Conservation (phyloP, 352 stramenopile genomes). For the Pythium folliculosum region DNA sequence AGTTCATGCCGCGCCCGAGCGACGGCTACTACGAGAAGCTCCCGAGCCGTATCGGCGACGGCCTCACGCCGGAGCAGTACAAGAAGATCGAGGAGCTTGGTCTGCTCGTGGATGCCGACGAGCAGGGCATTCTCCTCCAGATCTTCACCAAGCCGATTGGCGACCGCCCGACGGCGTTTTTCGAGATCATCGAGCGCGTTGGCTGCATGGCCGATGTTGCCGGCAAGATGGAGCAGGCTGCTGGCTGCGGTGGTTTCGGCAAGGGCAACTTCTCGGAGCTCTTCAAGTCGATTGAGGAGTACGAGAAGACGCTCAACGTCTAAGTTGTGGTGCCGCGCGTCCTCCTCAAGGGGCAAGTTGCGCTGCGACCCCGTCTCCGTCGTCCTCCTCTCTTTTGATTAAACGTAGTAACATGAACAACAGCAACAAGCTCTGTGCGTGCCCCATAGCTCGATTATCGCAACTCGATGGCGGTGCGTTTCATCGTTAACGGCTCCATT, state of each 20-base stretch:
- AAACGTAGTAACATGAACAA: slow-evolving; percentile 6
- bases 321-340: slow-evolving; percentile 30
- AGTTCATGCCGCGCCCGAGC: slow-evolving; percentile 87
- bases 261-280: slow-evolving; percentile 93
- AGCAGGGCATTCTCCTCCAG: slow-evolving; percentile 92
- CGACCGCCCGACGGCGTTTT: slow-evolving; percentile 88
- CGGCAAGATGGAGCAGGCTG: slow-evolving; percentile 74
- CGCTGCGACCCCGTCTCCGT: background rate
- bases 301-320: slow-evolving; percentile 83
- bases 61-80: slow-evolving; percentile 87
- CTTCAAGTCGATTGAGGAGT: slow-evolving; percentile 93
- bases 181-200: slow-evolving; percentile 94
- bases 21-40: slow-evolving; percentile 92
- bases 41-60: slow-evolving; percentile 73
- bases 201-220: slow-evolving; percentile 82
- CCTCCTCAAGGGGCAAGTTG: background rate
- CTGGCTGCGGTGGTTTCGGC: slow-evolving; percentile 86
- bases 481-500: too few relatives aligned
- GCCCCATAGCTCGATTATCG: background rate
- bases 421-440: background rate
- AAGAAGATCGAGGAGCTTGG: slow-evolving; percentile 91
- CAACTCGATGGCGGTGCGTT: too few relatives aligned
- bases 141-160: slow-evolving; percentile 92
- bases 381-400: background rate
- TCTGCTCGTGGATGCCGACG: slow-evolving; percentile 94